Evolutionary conservation across 75 land plant species (phyloP), one percentile per base, ranked within the genome.

Genomic region (Sequoiadendron giganteum): DNA sequence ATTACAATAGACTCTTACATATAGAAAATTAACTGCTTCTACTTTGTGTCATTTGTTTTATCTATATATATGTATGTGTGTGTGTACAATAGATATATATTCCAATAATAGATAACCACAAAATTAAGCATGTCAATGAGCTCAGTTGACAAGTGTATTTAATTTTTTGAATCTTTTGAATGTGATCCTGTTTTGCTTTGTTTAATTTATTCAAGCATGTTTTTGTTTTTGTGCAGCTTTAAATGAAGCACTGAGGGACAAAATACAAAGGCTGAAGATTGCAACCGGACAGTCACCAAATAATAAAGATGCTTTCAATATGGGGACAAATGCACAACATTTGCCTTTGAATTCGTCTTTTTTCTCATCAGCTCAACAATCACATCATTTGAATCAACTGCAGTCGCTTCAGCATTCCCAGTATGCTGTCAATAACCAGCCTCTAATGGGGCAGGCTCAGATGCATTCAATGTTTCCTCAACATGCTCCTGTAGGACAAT

Each of bases 201-300:
- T 9, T 11, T 32, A 38, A 30, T 73, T 73, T n/a, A 30, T 32
- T 73, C 15, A 6, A 52, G 10, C 18, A 85, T 52, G 70, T 34
- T 49, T 49, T 14, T 56, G 38, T 85, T 32, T 38, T n/a, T 32
- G 25, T 85, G 79, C 94, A 92, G 94, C 96, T 87, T 82, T 94
- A 45, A 95, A 93, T 86, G 93, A 95, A 38, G 92, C 96, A 78
- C 88, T 95, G 70, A 92, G 88, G 87, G 91, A 95, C 2, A 94
- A 92, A 87, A 93, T 94, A 7, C 92, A 95, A 86, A 92, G 96
- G 90, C 90, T 94, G 70, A 94, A 91, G 84, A 86, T 94, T 79
- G 96, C 93, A 32, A 93, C 95, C 1, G 94, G 96, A 11, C 93
- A 93, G 86, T 79, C 90, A 85, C 40, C 80, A 39, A 90, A 89